Base-by-base conservation (phyloP, 2,329 filamentous ascomycete species). In the Pseudogymnoascus sp. region DNA sequence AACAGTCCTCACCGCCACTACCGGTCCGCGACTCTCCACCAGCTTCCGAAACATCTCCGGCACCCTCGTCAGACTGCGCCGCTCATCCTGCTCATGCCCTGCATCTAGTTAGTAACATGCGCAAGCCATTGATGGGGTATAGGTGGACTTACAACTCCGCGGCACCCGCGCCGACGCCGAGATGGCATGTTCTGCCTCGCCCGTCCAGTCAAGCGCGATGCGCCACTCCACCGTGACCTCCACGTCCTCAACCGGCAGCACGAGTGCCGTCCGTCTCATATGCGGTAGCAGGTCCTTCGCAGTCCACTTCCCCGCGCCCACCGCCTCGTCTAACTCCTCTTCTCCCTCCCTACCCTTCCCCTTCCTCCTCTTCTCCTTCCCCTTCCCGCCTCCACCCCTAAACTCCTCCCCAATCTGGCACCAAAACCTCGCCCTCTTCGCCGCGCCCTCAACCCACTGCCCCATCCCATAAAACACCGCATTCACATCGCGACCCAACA, bases 141-240 rank as follows among this genome's bases (percentile, higher is more conserved):
- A 31, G 45, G 16, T 16, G 62, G 16, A 82, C 86, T 81, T 74
- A 90, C 87, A 90, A 71, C 82, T 83, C 6, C 77, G 78, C 0
- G 87, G 87, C 42, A 86, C 76, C 4, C 82, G 81, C 1, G 85
- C 76, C 66, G 83, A 71, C 10, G 86, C 77, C 4, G 75, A 76
- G 14, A 90, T 74, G 51, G 77, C 77, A 67, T 82, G 89, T 69
- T 82, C 81, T 4, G 85, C 87, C 70, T 90, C 88, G 5, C 88
- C 88, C 0, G 86, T 87, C 87, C 87, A 90, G 72, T 90, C 87
- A 69, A 90, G 89, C 1, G 75, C 74, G 47, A 89, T 85, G 57
- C 74, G 77, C 88, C 88, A 91, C 64, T 80, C 77, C 1, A 90
- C 75, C 26, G 83, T 74, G 63, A 75, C 68, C 66, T 71, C 69